A percentile compares a stretch with the other conserved stretches of the same genome.
phyloP scores from a whole-genome alignment of 345 rosid species.

The Boechera stricta region DNA sequence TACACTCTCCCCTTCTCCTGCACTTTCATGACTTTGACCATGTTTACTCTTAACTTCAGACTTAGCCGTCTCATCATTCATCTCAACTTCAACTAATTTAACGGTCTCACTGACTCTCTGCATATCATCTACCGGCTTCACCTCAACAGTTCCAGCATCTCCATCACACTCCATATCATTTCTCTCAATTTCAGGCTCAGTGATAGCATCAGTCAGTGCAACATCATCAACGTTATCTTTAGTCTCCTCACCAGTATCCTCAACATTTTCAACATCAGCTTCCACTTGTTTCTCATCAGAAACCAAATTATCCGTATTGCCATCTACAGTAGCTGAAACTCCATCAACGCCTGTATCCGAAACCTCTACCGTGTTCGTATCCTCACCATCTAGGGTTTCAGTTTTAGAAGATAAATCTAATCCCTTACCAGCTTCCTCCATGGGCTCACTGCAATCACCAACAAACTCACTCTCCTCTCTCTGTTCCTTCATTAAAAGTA shows the following conservation, averaged over 20 bases:
- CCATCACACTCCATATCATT: neutral
- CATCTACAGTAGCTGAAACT: neutral
- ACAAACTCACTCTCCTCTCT: conserved; percentile 23
- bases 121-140: neutral
- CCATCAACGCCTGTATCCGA: conserved; percentile 23
- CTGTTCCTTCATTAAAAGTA: conserved; percentile 32
- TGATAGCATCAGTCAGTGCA: conserved; percentile 16
- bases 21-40: conserved; percentile 19
- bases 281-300: conserved; percentile 16
- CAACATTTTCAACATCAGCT: conserved; percentile 10
- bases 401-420: conserved; percentile 22
- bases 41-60: neutral
- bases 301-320: neutral
- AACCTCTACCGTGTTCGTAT: neutral
- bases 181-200: neutral
- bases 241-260: neutral
- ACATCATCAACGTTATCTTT: neutral
- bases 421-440: conserved; percentile 27
- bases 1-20: conserved; percentile 2
- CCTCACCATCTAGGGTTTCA: conserved; percentile 39
- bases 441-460: conserved; percentile 27
- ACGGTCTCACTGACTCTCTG: neutral
- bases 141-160: conserved; percentile 24
- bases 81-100: neutral
- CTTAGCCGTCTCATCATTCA: neutral